Evolutionary conservation across 495 filamentous ascomycete genomes (phyloP), one percentile per base, ranked within the genome.

Genomic region (Tuber indicum): DNA sequence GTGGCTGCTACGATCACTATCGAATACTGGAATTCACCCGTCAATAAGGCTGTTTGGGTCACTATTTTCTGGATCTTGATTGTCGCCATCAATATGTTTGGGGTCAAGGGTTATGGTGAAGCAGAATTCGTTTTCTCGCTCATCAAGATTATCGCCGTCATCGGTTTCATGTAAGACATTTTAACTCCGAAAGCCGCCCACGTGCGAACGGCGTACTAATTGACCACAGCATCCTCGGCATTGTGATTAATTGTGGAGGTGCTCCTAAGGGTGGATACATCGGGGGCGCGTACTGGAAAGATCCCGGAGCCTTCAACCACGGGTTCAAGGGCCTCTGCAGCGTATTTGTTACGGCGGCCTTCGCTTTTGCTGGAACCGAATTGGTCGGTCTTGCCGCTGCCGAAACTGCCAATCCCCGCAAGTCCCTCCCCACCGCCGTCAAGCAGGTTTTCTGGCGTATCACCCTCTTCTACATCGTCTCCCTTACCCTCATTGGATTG

Each of bases 381-480:
- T 86, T 98, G n/a, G 94, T 97, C 73, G 95, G 94, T 74, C 88
- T 97, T 47, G 93, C 94, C 43, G 93, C 93, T 58, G 94, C 94
- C 58, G 94, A 97, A 83, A 94, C 93, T 3, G 90, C 89, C 7
- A 96, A 96, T 83, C 94, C 94, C 16, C 90, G 93, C 77, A 96
- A 95, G 82, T 92, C 92, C 21, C 88, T 97, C 9, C 94, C 94
- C 0, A 92, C 91, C 0, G 94, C 94, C 69, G 89, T 94, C 81
- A 96, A 96, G 84, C 94, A 97, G 84, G 94, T 97, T 49, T 97
- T 97, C 85, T 97, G 94, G 94, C 91, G 94, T 82, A 97, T 97
- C 84, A 90, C 90, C 23, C 88, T 97, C 62, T 95, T 96, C 85
- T 96, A 96, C 84, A 86, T 95, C 44, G 89, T 93, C 73, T 91